Percentiles rank a stretch among this genome's conserved stretches.
Evolutionary conservation across 164 flowering plant genomes (phyloP).

Genomic region (Stephania yunnanensis): DNA sequence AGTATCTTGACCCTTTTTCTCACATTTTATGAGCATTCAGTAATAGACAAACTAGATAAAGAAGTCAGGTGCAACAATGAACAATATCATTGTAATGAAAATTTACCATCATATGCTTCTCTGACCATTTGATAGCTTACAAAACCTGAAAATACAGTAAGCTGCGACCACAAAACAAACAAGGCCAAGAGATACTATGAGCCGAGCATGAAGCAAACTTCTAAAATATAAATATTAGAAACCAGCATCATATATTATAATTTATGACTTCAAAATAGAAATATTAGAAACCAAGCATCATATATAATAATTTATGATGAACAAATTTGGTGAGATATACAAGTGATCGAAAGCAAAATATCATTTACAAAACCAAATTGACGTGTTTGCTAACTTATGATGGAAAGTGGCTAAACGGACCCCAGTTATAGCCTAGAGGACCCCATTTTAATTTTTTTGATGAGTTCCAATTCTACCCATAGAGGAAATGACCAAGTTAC

Average conservation of each 20-base stretch:
- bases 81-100: background rate
- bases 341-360: background rate
- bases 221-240: no score
- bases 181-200: conserved; percentile 10
- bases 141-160: conserved; percentile 98
- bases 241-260: no score
- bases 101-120: conserved; percentile 92
- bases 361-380: background rate
- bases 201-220: background rate
- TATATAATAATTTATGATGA: no score
- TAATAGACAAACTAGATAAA: conserved; percentile 1
- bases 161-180: conserved; percentile 44
- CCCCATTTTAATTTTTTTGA: no score
- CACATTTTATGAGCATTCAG: no score
- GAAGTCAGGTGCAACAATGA: background rate
- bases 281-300: background rate
- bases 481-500: no score
- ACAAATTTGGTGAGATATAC: background rate
- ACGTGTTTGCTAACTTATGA: background rate
- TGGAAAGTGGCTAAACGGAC: no score
- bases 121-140: conserved; percentile 98
- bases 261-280: no score
- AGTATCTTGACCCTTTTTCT: no score
- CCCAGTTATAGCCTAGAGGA: no score
- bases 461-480: no score